Evolutionary conservation across 2,329 filamentous ascomycete species (phyloP).

Genomic region (Didymella pomorum): DNA sequence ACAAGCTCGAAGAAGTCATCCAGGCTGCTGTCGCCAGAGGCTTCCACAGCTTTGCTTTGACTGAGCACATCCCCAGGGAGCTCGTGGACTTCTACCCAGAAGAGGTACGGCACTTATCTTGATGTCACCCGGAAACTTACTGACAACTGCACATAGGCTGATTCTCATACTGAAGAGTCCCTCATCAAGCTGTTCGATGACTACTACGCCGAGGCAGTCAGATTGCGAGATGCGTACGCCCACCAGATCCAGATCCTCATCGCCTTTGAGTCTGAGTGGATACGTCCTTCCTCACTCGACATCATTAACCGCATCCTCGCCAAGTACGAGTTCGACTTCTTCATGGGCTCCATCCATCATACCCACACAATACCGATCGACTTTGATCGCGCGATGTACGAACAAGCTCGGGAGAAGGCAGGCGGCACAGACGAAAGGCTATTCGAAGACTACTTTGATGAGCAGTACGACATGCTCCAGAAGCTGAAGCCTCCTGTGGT

Average conservation of each 20-base stretch:
- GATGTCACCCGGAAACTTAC: no score
- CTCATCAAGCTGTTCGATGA: constrained; percentile 65
- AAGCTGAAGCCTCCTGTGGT: constrained; percentile 78
- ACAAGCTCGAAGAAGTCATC: constrained; percentile 84
- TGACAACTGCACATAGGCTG: constrained; percentile 19
- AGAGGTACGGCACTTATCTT: constrained; percentile 64
- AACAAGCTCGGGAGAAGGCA: constrained; percentile 63
- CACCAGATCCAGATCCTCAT: constrained; percentile 79
- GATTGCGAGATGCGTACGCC: constrained; percentile 75
- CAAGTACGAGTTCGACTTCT: constrained; percentile 79
- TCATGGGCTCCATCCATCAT: constrained; percentile 93
- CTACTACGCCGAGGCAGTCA: constrained; percentile 78
- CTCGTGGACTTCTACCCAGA: constrained; percentile 88
- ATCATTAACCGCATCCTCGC: constrained; percentile 66
- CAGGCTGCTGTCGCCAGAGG: constrained; percentile 77
- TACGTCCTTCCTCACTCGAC: constrained; percentile 71
- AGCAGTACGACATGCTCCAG: constrained; percentile 81
- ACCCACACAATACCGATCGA: constrained; percentile 88
- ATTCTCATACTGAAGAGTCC: constrained; percentile 41
- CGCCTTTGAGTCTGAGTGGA: constrained; percentile 94
- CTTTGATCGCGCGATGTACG: constrained; percentile 75
- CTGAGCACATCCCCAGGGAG: constrained; percentile 92
- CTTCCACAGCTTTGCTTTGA: constrained; percentile 85
- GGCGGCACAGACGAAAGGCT: constrained; percentile 69
- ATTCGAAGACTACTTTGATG: constrained; percentile 86